phyloP scores from a whole-genome alignment of 2,329 filamentous ascomycete genomes.

The Fusarium continuum region DNA sequence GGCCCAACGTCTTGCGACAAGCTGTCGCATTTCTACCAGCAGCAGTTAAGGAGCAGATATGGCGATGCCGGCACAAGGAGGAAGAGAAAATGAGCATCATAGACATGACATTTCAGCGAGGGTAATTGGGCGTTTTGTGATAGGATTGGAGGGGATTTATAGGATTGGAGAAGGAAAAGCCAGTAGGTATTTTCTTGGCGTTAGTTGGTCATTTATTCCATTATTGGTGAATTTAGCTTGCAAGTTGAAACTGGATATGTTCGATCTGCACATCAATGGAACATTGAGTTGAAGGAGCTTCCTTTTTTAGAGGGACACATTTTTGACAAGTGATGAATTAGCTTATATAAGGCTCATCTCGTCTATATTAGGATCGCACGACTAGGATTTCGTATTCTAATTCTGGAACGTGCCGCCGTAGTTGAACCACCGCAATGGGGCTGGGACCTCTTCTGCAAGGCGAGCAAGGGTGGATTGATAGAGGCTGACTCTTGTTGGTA shows the following conservation, averaged over 20 bases:
- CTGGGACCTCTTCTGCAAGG: neutral
- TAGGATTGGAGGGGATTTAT: slow-evolving; percentile 17
- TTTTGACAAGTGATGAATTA: neutral
- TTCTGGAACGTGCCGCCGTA: slow-evolving; percentile 11
- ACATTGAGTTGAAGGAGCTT: neutral
- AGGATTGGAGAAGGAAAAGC: slow-evolving; percentile 13
- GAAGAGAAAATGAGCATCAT: slow-evolving; percentile 18
- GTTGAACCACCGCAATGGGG: slow-evolving; percentile 11
- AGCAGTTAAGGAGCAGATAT: slow-evolving; percentile 58
- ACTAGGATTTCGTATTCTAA: slow-evolving; percentile 6
- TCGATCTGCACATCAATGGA: neutral
- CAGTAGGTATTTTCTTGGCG: slow-evolving; percentile 22
- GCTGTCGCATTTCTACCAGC: slow-evolving; percentile 67
- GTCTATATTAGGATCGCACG: neutral
- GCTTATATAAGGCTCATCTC: neutral
- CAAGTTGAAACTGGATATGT: slow-evolving; percentile 8
- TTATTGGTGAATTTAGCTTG: slow-evolving; percentile 14
- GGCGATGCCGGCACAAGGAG: slow-evolving; percentile 2
- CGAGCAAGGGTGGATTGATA: neutral
- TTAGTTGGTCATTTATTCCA: slow-evolving; percentile 17
- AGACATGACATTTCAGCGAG: slow-evolving; percentile 22
- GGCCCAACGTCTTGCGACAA: slow-evolving; percentile 72
- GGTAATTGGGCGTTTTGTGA: slow-evolving; percentile 28
- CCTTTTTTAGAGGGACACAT: neutral
- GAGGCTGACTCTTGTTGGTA: slow-evolving; percentile 7